Evolutionary conservation across 2,329 filamentous ascomycete species (phyloP), one percentile per base, ranked within the genome.

Genomic region (Microdochium trichocladiopsis): DNA sequence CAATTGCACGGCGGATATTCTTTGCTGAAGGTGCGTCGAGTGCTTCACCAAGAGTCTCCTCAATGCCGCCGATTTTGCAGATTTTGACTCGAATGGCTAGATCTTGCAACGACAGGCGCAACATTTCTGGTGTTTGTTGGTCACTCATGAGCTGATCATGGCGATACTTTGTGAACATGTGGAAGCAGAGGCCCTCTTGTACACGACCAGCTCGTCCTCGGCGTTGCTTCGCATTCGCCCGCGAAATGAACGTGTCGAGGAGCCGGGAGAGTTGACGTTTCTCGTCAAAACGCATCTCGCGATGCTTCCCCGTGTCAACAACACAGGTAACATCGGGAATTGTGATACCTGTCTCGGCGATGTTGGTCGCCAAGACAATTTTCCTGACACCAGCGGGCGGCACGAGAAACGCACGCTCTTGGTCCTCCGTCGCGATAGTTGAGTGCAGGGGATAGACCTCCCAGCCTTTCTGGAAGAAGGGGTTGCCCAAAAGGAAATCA

Each of bases 321-420:
- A 99, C 94, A 61, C 92, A 96, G 1, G 94, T 97, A 25, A 99
- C 90, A 65, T 99, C 94, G 1, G 94, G 94, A 58, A 99, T 99
- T 0, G 94, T 99, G 64, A 99, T 96, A 73, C 94, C 94, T 1
- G 94, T 99, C 68, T 99, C 94, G 4, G 94, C 94, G 66, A 99
- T 99, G 64, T 99, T 99, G 14, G 94, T 99, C 2, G 94, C 92
- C 51, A 99, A 79, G 2, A 99, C 93, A 57, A 99, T 94, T 72
- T 99, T 99, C 56, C 92, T 82, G 52, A 84, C 77, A 1, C 93
- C 93, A 2, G 77, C 78, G 1, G 92, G 90, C 5, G 94, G 94
- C 1, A 96, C 72, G 5, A 90, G 74, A 66, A 99, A 99, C 0
- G 94, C 94, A 31, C 88, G 86, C 69, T 99, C 93, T 66, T 99